Base-by-base conservation (phyloP, 2,329 filamentous ascomycete genomes). In the Talaromyces piceae region DNA sequence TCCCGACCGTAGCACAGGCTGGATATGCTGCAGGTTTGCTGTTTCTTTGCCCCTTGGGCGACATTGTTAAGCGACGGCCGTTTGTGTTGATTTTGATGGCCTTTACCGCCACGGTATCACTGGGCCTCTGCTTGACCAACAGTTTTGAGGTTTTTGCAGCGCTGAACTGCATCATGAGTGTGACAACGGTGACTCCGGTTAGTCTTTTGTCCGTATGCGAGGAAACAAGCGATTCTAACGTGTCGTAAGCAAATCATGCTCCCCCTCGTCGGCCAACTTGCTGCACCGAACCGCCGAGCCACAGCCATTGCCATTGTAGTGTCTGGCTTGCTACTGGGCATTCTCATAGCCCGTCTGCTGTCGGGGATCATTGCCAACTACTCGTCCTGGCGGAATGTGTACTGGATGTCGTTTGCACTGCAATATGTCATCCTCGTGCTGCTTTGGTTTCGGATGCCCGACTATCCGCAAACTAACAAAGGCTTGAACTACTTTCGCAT, bases 1-100 rank as follows among this genome's bases (percentile, higher is more conserved):
- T 91, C 22, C 86, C 88, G 1, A 91, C 88, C 0, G 71, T 90
- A 41, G 82, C 87, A 67, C 88, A 93, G 65, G 84, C 86, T 1
- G 88, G 88, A 1, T 93, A 93, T 67, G 87, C 87, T 0, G 75
- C 74, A 0, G 87, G 88, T 0, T 64, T 93, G 18, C 68, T 91
- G 13, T 82, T 91, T 55, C 71, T 93, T 8, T 88, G 87, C 61
- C 88, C 88, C 0, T 65, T 91, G 1, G 88, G 87, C 0, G 88
- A 93, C 57, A 59, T 82, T 37, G 64, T 91, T 5, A 77, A 76
- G 25, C 75, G 88, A 22, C 73, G 88, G 33, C 81, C 82, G 0
- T 88, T 88, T 59, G 85, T 90, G 22, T 72, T 91, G 2, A 67
- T 70, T 0, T 71, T 93, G 12, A 77, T 88, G 4, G 76, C 81